Evolutionary conservation across 352 stramenopile species (phyloP).

Genomic region (Globisporangium alternatum): DNA sequence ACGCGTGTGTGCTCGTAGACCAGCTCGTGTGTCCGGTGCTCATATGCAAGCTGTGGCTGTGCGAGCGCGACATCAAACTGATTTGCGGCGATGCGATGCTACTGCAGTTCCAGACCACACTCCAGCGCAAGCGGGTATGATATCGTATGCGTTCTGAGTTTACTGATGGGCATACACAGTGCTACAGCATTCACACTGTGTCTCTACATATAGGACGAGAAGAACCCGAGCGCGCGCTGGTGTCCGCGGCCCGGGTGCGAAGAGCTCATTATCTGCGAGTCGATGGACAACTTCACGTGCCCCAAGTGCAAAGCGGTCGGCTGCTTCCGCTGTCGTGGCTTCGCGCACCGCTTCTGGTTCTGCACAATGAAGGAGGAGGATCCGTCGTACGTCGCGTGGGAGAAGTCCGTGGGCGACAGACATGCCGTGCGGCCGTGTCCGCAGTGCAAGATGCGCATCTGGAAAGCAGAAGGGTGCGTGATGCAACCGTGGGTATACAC

Average conservation of each 20-base stretch:
- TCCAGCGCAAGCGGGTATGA: slow-evolving; percentile 59
- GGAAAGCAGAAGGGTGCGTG: slow-evolving; percentile 62
- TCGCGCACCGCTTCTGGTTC: slow-evolving; percentile 61
- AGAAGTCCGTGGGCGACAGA: neutral
- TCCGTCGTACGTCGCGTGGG: neutral
- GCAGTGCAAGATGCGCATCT: slow-evolving; percentile 66
- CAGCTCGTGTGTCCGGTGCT: slow-evolving; percentile 64
- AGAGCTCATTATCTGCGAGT: slow-evolving; percentile 63
- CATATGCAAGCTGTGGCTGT: slow-evolving; percentile 40
- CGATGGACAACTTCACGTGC: slow-evolving; percentile 50
- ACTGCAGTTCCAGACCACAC: slow-evolving; percentile 26
- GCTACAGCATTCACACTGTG: neutral
- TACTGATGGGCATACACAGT: neutral
- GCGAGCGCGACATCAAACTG: slow-evolving; percentile 31
- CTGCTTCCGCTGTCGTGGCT: slow-evolving; percentile 59
- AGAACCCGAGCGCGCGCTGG: slow-evolving; percentile 71
- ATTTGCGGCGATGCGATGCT: slow-evolving; percentile 28
- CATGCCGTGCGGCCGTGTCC: slow-evolving; percentile 48
- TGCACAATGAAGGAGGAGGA: slow-evolving; percentile 19
- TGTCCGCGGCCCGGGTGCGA: slow-evolving; percentile 55
- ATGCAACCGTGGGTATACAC: neutral
- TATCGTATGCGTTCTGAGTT: neutral
- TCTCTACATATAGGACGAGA: slow-evolving; percentile 43
- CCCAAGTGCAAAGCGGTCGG: slow-evolving; percentile 48
- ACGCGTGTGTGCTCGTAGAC: slow-evolving; percentile 26